Evolutionary conservation across 352 stramenopile species (phyloP).

Genomic region (Globisporangium radiosum): DNA sequence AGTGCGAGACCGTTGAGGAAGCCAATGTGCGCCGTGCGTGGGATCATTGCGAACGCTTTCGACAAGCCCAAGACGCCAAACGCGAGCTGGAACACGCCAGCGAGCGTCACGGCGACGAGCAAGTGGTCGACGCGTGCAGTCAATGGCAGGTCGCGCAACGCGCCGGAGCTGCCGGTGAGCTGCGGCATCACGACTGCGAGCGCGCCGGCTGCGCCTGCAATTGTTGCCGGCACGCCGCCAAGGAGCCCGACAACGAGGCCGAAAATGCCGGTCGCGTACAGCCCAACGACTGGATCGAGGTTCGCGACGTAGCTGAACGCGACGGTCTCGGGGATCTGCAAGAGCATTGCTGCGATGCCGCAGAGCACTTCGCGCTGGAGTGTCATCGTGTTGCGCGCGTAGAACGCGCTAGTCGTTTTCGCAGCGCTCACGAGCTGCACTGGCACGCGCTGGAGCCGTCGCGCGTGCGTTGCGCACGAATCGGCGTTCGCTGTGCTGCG

Average conservation of each 20-base stretch:
- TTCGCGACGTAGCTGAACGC: constrained; percentile 91
- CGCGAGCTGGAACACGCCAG: constrained; percentile 79
- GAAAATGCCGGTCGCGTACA: constrained; percentile 91
- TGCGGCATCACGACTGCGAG: constrained; percentile 89
- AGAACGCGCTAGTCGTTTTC: constrained; percentile 33
- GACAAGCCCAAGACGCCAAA: constrained; percentile 80
- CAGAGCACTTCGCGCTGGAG: constrained; percentile 79
- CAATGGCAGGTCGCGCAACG: constrained; percentile 51
- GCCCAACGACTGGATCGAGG: constrained; percentile 77
- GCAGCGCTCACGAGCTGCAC: constrained; percentile 21
- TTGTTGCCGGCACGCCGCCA: constrained; percentile 83
- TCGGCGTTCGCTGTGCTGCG: not conserved
- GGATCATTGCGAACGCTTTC: constrained; percentile 91
- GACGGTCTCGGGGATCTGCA: constrained; percentile 92
- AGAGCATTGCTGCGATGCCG: constrained; percentile 86
- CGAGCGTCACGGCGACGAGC: constrained; percentile 82
- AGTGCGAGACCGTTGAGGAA: constrained; percentile 95
- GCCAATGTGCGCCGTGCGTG: constrained; percentile 92
- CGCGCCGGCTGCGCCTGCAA: constrained; percentile 85
- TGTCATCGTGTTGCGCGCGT: constrained; percentile 39
- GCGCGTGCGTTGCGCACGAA: constrained; percentile 4
- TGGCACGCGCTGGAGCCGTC: constrained; percentile 4
- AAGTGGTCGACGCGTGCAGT: constrained; percentile 79
- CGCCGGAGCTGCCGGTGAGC: constrained; percentile 50
- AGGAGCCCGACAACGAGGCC: constrained; percentile 85